Percentiles rank a stretch among this genome's conserved stretches.
Evolutionary conservation across 495 filamentous ascomycete species (phyloP).

Genomic region (Hypomontagnella submonticulosa): DNA sequence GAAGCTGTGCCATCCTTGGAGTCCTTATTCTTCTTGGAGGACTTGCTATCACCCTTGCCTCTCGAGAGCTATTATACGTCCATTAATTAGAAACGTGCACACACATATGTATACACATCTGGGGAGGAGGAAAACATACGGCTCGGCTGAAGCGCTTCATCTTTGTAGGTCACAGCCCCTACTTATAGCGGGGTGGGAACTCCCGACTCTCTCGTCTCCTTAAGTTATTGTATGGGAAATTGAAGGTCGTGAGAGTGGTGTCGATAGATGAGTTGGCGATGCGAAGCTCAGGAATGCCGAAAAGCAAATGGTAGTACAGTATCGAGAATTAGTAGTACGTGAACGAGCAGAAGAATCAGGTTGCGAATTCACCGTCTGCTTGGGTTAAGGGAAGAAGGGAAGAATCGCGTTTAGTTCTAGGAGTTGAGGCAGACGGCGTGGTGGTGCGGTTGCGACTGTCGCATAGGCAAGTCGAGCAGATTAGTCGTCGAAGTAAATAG

Average conservation of each 20-base stretch:
- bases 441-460: constrained; percentile 32
- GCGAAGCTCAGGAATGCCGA: neutral
- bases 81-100: constrained; percentile 26
- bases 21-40: constrained; percentile 93
- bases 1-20: constrained; percentile 81
- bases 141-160: constrained; percentile 99
- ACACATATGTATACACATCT: constrained; percentile 1
- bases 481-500: constrained; percentile 17
- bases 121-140: constrained; percentile 69
- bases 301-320: constrained; percentile 6
- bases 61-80: constrained; percentile 84
- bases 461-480: constrained; percentile 19
- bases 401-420: constrained; percentile 10
- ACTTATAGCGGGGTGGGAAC: constrained; percentile 48
- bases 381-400: constrained; percentile 26
- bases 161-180: constrained; percentile 63
- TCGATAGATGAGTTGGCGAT: constrained; percentile 27
- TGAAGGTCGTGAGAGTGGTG: constrained; percentile 11
- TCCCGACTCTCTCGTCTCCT: constrained; percentile 37
- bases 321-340: constrained; percentile 17
- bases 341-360: constrained; percentile 19
- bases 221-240: constrained; percentile 14
- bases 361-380: constrained; percentile 37
- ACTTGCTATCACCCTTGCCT: constrained; percentile 90
- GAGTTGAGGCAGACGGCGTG: constrained; percentile 22